Conservation (phyloP, 768 basidiomycete genomes). For the Auriscalpium microsporum region DNA sequence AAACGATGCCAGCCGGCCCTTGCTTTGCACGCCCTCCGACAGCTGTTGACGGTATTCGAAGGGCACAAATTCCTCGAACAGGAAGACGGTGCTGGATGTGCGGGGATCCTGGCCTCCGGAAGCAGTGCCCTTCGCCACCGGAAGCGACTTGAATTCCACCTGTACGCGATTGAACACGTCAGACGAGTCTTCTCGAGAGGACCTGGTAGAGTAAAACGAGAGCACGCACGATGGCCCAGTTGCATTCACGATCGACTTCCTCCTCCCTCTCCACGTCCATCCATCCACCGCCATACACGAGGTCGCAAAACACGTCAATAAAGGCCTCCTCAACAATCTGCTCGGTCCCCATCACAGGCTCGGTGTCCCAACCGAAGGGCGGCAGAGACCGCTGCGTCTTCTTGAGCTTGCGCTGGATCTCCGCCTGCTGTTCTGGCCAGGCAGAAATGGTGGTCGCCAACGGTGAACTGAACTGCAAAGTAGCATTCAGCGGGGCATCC, state of each 20-base stretch:
- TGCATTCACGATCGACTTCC: slow-evolving; percentile 74
- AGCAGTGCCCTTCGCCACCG: slow-evolving; percentile 26
- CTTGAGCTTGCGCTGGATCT: slow-evolving; percentile 69
- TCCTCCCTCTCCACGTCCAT: slow-evolving; percentile 70
- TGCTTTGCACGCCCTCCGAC: slow-evolving; percentile 39
- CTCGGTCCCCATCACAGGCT: slow-evolving; percentile 67
- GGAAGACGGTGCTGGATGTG: slow-evolving; percentile 59
- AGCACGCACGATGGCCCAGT: slow-evolving; percentile 79
- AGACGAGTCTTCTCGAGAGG: no score
- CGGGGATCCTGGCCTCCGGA: slow-evolving; percentile 51
- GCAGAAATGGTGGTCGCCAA: slow-evolving; percentile 49
- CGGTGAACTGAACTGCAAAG: slow-evolving; percentile 68
- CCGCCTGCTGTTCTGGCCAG: slow-evolving; percentile 71
- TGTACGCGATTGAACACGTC: slow-evolving; percentile 20
- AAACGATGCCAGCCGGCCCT: slow-evolving; percentile 57
- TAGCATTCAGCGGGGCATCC: slow-evolving; percentile 68
- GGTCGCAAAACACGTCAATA: slow-evolving; percentile 76
- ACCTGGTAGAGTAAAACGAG: background rate
- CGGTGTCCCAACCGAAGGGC: slow-evolving; percentile 89
- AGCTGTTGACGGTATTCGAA: slow-evolving; percentile 77
- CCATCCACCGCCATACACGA: slow-evolving; percentile 80
- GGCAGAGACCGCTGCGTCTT: slow-evolving; percentile 77
- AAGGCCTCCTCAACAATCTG: slow-evolving; percentile 89
- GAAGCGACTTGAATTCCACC: slow-evolving; percentile 83
- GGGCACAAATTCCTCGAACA: slow-evolving; percentile 94